Evolutionary conservation across 164 flowering plant genomes (phyloP).

Genomic region (Annona cherimola): DNA sequence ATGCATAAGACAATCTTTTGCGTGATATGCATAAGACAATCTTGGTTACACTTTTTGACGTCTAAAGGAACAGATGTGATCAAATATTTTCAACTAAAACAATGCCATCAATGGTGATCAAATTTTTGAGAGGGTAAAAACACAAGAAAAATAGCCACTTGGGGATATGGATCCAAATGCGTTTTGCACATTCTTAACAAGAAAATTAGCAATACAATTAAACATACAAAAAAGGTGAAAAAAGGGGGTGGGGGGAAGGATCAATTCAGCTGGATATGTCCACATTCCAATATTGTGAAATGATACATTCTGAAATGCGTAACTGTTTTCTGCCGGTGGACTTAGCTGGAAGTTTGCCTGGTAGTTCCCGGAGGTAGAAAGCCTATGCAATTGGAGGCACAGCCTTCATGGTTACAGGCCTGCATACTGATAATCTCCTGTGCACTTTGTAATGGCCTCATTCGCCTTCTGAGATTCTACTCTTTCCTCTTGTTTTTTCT

Average conservation of each 20-base stretch:
- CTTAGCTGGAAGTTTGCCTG: neutral
- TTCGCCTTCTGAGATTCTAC: conserved; percentile 61
- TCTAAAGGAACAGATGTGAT: no score
- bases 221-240: neutral
- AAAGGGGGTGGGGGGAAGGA: neutral
- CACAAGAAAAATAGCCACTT: neutral
- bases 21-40: no score
- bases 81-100: neutral
- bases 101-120: neutral
- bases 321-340: neutral
- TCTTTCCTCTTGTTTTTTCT: conserved; percentile 81
- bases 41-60: no score
- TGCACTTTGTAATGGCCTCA: conserved; percentile 53
- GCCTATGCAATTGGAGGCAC: neutral
- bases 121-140: no score
- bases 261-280: neutral
- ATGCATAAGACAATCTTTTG: no score
- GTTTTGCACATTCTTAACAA: neutral
- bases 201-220: neutral
- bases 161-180: neutral
- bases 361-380: neutral
- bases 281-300: conserved; percentile 7
- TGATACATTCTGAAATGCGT: conserved; percentile 3
- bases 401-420: conserved; percentile 13
- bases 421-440: conserved; percentile 35